Percentiles rank a stretch among this genome's conserved stretches.
Evolutionary conservation across 192 early-diverging fungal genomes (phyloP).

Genomic region (Gigaspora rosea): DNA sequence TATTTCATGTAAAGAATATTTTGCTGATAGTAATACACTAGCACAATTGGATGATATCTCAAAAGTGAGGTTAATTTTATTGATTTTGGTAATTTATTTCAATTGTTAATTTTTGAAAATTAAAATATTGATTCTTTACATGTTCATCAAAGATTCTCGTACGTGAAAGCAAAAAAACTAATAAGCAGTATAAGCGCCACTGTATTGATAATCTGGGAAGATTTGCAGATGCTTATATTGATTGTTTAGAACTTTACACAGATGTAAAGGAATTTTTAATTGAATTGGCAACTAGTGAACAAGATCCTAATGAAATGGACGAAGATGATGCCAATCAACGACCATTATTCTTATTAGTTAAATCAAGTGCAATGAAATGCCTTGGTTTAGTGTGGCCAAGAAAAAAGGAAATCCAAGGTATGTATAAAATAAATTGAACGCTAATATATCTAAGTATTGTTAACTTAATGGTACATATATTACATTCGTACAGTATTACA

Average conservation of each 20-base stretch:
- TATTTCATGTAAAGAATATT: conserved; percentile 56
- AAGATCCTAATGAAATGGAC: conserved; percentile 52
- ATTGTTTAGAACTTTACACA: conserved; percentile 54
- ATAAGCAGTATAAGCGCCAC: conserved; percentile 67
- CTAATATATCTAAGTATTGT: not conserved
- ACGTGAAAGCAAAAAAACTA: conserved; percentile 76
- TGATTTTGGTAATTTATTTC: not conserved
- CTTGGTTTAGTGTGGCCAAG: conserved; percentile 58
- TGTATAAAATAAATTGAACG: not conserved
- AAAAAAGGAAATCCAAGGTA: conserved; percentile 56
- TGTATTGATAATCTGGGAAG: conserved; percentile 63
- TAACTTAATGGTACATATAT: not conserved
- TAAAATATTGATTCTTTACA: not conserved
- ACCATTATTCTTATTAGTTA: conserved; percentile 64
- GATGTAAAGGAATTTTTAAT: conserved; percentile 63
- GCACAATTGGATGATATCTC: conserved; percentile 46
- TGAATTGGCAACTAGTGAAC: conserved; percentile 44
- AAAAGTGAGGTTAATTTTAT: conserved; percentile 34
- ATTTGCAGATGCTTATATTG: conserved; percentile 59
- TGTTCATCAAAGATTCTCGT: conserved; percentile 52
- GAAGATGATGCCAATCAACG: conserved; percentile 63
- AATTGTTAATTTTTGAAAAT: conserved; percentile 10
- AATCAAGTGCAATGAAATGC: conserved; percentile 68
- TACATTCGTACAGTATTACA: conserved; percentile 38
- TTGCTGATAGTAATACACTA: conserved; percentile 33